These are phyloP conservation scores for Candida takata DNA, from an alignment of 805 yeast genomes.

Conservation along the genomic window DNA sequence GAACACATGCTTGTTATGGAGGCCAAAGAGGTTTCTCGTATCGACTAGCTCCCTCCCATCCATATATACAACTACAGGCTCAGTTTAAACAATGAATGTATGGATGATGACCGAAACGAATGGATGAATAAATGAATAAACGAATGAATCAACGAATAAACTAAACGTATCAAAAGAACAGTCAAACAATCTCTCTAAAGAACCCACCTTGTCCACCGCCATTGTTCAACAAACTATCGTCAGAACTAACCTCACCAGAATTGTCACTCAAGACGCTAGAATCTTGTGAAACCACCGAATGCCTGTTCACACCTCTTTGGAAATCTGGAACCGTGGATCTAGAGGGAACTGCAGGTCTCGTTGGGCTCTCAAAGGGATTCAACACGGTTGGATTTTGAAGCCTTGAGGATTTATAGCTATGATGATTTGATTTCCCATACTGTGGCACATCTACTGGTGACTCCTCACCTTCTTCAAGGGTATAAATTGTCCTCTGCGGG, in stretches of 20 bases:
- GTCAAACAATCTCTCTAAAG: conserved; percentile 21
- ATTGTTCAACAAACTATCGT: conserved; percentile 16
- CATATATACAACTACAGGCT: too few relatives aligned
- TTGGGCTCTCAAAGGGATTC: conserved; percentile 22
- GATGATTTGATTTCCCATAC: neutral
- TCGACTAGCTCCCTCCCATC: too few relatives aligned
- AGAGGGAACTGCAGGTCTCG: conserved; percentile 16
- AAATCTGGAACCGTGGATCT: conserved; percentile 7
- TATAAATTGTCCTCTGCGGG: conserved; percentile 17
- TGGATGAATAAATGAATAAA: too few relatives aligned
- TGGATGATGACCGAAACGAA: too few relatives aligned
- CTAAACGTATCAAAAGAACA: neutral
- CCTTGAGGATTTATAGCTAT: conserved; percentile 2
- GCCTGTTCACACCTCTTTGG: conserved; percentile 19
- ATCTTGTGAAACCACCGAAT: conserved; percentile 16
- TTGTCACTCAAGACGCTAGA: conserved; percentile 22
- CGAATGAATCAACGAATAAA: too few relatives aligned
- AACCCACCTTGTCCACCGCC: conserved; percentile 12
- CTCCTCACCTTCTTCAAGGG: conserved; percentile 23
- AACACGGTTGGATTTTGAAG: conserved; percentile 6
- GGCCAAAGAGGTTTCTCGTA: neutral
- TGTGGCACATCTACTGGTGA: conserved; percentile 5
- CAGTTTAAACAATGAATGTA: too few relatives aligned
- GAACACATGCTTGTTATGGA: conserved; percentile 52
- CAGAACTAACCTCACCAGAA: conserved; percentile 18